Evolutionary conservation across 495 filamentous ascomycete species (phyloP), one percentile per base, ranked within the genome.

Genomic region (Trichocladium uniseriatum): DNA sequence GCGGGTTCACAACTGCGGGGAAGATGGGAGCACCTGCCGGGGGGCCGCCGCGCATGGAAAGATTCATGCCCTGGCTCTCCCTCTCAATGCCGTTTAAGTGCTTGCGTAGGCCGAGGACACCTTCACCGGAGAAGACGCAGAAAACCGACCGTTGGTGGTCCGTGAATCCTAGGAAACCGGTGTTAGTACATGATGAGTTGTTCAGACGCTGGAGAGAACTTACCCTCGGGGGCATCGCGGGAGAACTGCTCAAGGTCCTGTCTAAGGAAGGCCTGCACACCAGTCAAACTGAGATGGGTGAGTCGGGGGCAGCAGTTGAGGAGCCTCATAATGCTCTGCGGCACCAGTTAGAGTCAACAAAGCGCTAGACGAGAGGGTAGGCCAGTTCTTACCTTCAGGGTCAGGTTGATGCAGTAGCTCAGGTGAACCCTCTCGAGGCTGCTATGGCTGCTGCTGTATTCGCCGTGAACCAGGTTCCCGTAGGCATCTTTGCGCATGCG

Each of bases 261-360:
- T 16, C 81, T 76, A 6, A 90, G 68, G 63, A 86, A 90, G 1
- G 85, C 84, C 38, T 82, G 82, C 3, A 99, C 89, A n/a, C 94
- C 94, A 2, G 94, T 99, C 54, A 99, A 75, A 69, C 87, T 94
- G 40, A 99, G 76, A 66, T 99, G 94, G 1, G 94, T 99, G 16
- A 99, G 76, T 22, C 86, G 84, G 18, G 87, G 88, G 61, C 94
- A 97, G 54, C 83, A 82, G 54, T 94, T 95, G 15, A 99, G 78
- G 18, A 99, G 74, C 34, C 81, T 79, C 55, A 89, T 79, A 53
- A 99, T 94, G 59, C 92, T 90, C 92, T 98, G 53, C 43, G n/a
- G 1, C n/a, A 27, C n/a, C 8, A 8, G 24, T 27, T 27, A 27
- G 31, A 15, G 50, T 58, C 47, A 57, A 45, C 16, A 15, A 35